Evolutionary conservation across 768 basidiomycete species (phyloP).

Genomic region (Trametes cingulata): DNA sequence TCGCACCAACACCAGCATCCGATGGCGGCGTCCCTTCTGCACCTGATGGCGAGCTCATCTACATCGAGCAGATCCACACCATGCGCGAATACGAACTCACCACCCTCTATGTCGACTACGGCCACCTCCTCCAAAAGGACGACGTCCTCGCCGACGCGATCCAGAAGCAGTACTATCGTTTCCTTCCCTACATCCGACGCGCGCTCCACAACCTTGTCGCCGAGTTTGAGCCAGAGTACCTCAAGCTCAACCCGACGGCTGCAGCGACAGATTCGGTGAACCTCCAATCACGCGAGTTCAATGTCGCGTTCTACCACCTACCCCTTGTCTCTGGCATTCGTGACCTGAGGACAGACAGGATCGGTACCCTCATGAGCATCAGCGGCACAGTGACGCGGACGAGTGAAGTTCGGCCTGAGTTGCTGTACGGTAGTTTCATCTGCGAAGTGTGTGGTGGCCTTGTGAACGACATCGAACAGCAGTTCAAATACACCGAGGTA

Average conservation of each 20-base stretch:
- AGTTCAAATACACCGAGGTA: conserved; percentile 99
- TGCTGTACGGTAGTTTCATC: conserved; percentile 90
- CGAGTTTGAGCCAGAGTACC: conserved; percentile 88
- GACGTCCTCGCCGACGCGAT: conserved; percentile 94
- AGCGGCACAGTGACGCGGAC: conserved; percentile 97
- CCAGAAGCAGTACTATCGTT: conserved; percentile 94
- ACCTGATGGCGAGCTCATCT: conserved; percentile 67
- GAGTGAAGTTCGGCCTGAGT: conserved; percentile 94
- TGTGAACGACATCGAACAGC: conserved; percentile 94
- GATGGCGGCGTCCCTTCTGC: conserved; percentile 62
- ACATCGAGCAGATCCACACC: conserved; percentile 90
- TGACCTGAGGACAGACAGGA: conserved; percentile 88
- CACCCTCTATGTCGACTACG: conserved; percentile 95
- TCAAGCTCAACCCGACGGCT: conserved; percentile 92
- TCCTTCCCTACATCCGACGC: conserved; percentile 90
- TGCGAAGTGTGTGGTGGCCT: conserved; percentile 87
- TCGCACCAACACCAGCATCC: conserved; percentile 78
- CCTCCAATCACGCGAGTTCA: conserved; percentile 90
- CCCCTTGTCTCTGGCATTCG: conserved; percentile 94
- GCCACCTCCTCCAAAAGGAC: conserved; percentile 85
- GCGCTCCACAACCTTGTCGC: conserved; percentile 89
- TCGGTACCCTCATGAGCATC: conserved; percentile 93
- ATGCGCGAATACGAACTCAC: conserved; percentile 95
- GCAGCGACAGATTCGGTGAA: conserved; percentile 85
- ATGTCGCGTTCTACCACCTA: conserved; percentile 92